Evolutionary conservation across 805 yeast genomes (phyloP).

Genomic region (Candida ovalis): DNA sequence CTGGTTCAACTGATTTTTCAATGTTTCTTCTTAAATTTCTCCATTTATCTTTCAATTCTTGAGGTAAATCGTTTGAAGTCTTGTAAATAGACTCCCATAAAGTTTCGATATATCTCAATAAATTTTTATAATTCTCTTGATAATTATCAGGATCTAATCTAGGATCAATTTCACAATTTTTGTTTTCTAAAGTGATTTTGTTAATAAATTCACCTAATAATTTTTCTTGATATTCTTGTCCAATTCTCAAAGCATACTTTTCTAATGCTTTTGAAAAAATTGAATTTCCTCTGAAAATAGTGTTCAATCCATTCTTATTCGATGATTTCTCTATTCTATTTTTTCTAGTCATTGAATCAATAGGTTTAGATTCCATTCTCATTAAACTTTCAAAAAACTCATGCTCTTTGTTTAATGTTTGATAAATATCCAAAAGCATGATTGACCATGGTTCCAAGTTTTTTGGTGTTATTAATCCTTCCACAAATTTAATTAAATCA

Average conservation of each 20-base stretch:
- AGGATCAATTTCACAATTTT: conserved; percentile 83
- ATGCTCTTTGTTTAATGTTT: conserved; percentile 61
- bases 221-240: conserved; percentile 71
- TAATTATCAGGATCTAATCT: conserved; percentile 34
- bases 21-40: conserved; percentile 59
- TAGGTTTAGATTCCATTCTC: conserved; percentile 56
- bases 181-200: conserved; percentile 42
- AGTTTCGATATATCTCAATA: conserved; percentile 41
- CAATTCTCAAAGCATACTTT: conserved; percentile 67
- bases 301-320: conserved; percentile 46
- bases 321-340: conserved; percentile 33
- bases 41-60: conserved; percentile 59
- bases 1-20: conserved; percentile 57
- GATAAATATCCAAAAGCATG: conserved; percentile 70
- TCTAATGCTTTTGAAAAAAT: conserved; percentile 80
- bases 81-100: conserved; percentile 64
- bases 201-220: conserved; percentile 69
- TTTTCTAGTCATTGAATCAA: conserved; percentile 42
- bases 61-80: conserved; percentile 75
- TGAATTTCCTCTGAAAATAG: conserved; percentile 81
- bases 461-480: conserved; percentile 24
- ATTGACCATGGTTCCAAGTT: conserved; percentile 53
- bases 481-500: conserved; percentile 48
- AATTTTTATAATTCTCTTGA: conserved; percentile 34
- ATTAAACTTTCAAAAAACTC: conserved; percentile 72